A percentile compares a stretch with the other conserved stretches of the same genome.
Conservation (phyloP, 371 early-diverging fungal genomes). For the Parasitella parasitica region DNA sequence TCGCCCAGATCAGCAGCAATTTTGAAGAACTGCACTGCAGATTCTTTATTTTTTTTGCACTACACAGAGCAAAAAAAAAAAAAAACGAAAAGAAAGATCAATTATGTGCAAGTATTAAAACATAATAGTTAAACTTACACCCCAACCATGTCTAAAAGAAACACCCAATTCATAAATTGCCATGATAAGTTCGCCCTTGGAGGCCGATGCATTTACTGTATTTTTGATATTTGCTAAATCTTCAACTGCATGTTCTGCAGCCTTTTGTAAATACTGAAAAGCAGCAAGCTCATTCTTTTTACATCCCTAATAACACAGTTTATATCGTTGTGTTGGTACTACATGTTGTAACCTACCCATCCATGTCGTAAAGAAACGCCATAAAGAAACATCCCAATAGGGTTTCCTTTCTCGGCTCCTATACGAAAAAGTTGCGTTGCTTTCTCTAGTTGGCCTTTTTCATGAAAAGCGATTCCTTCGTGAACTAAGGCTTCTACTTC, state of each 20-base stretch:
- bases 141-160: constrained; percentile 89
- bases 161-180: constrained; percentile 86
- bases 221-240: constrained; percentile 47
- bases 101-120: too few relatives aligned
- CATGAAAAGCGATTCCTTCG: constrained; percentile 67
- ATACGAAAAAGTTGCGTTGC: constrained; percentile 72
- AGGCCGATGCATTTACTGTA: constrained; percentile 29
- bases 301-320: constrained; percentile 52
- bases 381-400: constrained; percentile 79
- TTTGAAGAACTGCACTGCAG: constrained; percentile 87
- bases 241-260: constrained; percentile 72
- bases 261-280: constrained; percentile 73
- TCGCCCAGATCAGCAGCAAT: constrained; percentile 88
- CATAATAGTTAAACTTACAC: constrained; percentile 47
- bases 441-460: constrained; percentile 66
- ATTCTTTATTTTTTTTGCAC: constrained; percentile 71
- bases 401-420: constrained; percentile 66
- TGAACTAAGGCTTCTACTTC: constrained; percentile 35
- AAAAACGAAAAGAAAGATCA: too few relatives aligned
- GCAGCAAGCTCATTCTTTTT: constrained; percentile 63
- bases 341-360: constrained; percentile 47
- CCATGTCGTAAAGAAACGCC: constrained; percentile 82
- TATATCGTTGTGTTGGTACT: too few relatives aligned
- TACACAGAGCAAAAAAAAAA: too few relatives aligned
- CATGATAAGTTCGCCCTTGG: constrained; percentile 68